A percentile compares a stretch with the other conserved stretches of the same genome.
Conservation (phyloP, 1,284 basidiomycete species). For the Pseudozyma sp. region DNA sequence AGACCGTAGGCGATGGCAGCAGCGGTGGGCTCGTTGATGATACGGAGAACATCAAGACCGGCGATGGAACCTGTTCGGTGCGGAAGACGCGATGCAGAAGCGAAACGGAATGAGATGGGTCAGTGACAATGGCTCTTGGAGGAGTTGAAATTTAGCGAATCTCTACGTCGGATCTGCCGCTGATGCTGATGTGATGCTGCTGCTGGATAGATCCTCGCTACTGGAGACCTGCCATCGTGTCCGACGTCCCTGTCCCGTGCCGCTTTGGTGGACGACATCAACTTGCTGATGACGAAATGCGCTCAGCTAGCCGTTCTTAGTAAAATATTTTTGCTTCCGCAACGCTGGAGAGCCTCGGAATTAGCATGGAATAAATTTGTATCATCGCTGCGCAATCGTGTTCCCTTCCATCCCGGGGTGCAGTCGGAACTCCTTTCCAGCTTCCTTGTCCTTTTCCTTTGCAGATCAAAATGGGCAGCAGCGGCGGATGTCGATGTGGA, state of each 20-base stretch:
- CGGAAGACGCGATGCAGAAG: not conserved
- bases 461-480: not conserved
- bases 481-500: constrained; percentile 2
- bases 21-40: constrained; percentile 76
- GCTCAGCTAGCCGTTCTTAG: constrained; percentile 64
- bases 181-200: constrained; percentile 9
- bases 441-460: not conserved
- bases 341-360: constrained; percentile 59
- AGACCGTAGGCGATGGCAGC: constrained; percentile 73
- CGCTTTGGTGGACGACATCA: not conserved
- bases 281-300: constrained; percentile 24
- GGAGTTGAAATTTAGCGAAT: not conserved
- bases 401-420: not conserved
- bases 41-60: constrained; percentile 77
- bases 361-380: constrained; percentile 68
- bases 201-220: no score
- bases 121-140: constrained; percentile 1
- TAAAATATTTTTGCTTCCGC: constrained; percentile 54
- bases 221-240: not conserved
- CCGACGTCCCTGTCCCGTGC: not conserved
- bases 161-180: constrained; percentile 7
- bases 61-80: constrained; percentile 72
- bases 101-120: not conserved
- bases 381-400: constrained; percentile 62
- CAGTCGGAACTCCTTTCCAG: not conserved